Base-by-base conservation (phyloP, 2,329 filamentous ascomycete species). In the Phoma sp. region DNA sequence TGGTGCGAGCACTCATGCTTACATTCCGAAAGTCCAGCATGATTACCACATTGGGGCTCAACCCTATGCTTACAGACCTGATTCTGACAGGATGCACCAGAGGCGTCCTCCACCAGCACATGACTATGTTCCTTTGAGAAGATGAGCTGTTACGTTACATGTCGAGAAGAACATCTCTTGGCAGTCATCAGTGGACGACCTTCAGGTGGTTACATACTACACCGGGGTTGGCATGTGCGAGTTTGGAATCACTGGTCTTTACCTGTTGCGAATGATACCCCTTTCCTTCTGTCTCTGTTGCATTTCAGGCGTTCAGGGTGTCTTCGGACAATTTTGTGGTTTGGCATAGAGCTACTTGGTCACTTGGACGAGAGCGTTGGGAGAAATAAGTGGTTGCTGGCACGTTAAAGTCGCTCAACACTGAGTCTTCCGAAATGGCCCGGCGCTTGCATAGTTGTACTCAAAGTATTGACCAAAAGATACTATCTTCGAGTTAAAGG, bases 251-350 rank as follows among this genome's bases (percentile, higher is more conserved):
- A 35, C 43, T 49, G 39, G 61, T 48, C 51, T 61, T 62, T 63
- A 21, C 51, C 35, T 56, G 48, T 46, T 55, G 50, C 49, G 48
- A 60, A 64, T 43, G 64, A 70, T 69, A 70, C 67, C 67, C 65
- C 24, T 63, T 68, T 63, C 52, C 45, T 63, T 60, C 36, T 57
- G 40, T 64, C 43, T 35, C 32, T 55, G 31, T 45, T 40, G 24
- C 58, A 55, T 59, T 35, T 52, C 33, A 15, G 22, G 52, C 5
- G 43, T 35, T 50, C 13, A n/a, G 19, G 17, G 35, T 27, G 19
- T 41, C 29, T 6, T 27, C 7, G 39, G 33, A 39, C 33, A 25
- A 35, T 10, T 32, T 31, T 15, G 19, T 32, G 33, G 51, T 25
- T 33, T 36, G 9, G 19, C 39, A 22, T 35, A 15, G 25, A 12